Percentiles rank a stretch among this genome's conserved stretches.
These are phyloP conservation scores for Pholiota conissans DNA, from an alignment of 768 basidiomycete species.

Conservation along the genomic window DNA sequence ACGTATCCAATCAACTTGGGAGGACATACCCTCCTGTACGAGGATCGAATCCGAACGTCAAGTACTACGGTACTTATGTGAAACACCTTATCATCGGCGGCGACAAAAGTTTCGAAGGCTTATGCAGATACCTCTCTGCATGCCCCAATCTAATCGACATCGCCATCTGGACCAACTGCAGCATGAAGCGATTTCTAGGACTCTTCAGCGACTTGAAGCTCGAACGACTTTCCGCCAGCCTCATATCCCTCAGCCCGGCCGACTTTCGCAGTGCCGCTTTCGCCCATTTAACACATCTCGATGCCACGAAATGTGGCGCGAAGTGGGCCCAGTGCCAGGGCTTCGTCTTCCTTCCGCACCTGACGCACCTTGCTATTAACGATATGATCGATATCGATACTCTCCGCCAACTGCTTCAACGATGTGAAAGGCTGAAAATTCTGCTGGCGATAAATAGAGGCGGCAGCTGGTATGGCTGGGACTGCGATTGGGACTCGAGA, in stretches of 20 bases:
- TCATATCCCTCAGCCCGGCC: neutral
- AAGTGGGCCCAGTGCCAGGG: neutral
- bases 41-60: neutral
- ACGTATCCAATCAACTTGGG: neutral
- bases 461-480: neutral
- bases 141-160: constrained; percentile 6
- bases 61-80: constrained; percentile 7
- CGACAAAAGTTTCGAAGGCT: neutral
- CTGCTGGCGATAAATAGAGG: neutral
- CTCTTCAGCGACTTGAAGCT: neutral
- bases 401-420: neutral
- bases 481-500: neutral
- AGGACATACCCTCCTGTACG: neutral
- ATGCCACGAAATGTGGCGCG: neutral
- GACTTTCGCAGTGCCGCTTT: constrained; percentile 1
- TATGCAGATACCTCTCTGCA: neutral
- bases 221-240: constrained; percentile 1
- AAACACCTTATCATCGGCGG: constrained; percentile 15
- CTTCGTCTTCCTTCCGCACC: neutral
- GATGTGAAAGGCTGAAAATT: neutral
- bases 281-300: constrained; percentile 7
- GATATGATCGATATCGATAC: neutral
- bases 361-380: constrained; percentile 13
- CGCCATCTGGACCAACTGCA: neutral
- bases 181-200: neutral